These are phyloP conservation scores for Neurospora sp. DNA, from an alignment of 495 filamentous ascomycete species.

Conservation along the genomic window DNA sequence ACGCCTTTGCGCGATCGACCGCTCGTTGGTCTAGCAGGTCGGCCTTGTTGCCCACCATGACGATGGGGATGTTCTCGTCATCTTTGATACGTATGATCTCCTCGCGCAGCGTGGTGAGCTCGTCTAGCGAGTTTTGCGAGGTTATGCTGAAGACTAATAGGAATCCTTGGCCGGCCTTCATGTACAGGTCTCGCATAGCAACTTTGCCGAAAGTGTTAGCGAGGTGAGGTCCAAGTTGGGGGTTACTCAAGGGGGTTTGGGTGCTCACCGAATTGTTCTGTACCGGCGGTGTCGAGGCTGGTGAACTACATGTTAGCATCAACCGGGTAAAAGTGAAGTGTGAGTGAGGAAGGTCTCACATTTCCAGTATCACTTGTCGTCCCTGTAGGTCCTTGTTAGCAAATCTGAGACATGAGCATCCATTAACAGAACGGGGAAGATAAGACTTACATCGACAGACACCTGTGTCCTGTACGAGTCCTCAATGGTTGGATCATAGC, in stretches of 20 bases:
- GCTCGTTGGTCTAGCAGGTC: constrained; percentile 87
- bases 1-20: constrained; percentile 73
- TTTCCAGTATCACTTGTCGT: constrained; percentile 91
- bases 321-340: neutral
- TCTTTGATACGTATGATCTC: constrained; percentile 98
- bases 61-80: constrained; percentile 80
- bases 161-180: constrained; percentile 95
- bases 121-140: constrained; percentile 70
- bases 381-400: constrained; percentile 44
- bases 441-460: constrained; percentile 72
- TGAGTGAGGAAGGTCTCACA: constrained; percentile 42
- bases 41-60: constrained; percentile 95
- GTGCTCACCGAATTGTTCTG: constrained; percentile 91
- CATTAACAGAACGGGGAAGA: too few relatives aligned
- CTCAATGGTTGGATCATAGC: constrained; percentile 95
- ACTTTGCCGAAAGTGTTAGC: constrained; percentile 22
- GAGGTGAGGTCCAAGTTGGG: neutral
- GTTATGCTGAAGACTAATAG: constrained; percentile 97
- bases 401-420: neutral
- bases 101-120: constrained; percentile 80
- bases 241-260: neutral
- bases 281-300: constrained; percentile 92
- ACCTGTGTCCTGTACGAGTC: constrained; percentile 94
- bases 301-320: constrained; percentile 5
- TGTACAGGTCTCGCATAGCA: constrained; percentile 77